A percentile compares a stretch with the other conserved stretches of the same genome.
Evolutionary conservation across 2,329 filamentous ascomycete species (phyloP).

Genomic region (Pseudopithomyces chartarum): DNA sequence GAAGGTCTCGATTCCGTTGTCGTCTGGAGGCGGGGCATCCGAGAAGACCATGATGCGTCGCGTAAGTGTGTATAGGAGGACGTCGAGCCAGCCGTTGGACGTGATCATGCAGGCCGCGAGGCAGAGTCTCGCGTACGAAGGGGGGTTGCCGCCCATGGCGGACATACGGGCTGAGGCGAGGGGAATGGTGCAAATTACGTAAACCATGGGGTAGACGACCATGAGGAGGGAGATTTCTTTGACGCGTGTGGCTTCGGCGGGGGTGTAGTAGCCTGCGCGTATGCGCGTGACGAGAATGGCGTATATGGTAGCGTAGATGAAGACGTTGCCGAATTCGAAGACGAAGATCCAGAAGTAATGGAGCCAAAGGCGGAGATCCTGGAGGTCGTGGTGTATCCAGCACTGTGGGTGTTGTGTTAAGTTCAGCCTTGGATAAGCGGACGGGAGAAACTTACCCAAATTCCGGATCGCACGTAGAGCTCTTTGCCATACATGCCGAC

Average conservation of each 20-base stretch:
- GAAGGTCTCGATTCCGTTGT: constrained; percentile 45
- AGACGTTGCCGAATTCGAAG: constrained; percentile 57
- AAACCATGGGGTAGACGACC: constrained; percentile 71
- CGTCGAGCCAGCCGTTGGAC: constrained; percentile 64
- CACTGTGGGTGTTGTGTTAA: constrained; percentile 49
- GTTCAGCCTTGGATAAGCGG: neutral
- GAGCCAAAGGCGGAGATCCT: constrained; percentile 61
- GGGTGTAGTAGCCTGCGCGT: constrained; percentile 41
- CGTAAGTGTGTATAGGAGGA: constrained; percentile 62
- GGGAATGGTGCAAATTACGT: constrained; percentile 70
- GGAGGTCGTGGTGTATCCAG: constrained; percentile 65
- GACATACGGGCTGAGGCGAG: constrained; percentile 68
- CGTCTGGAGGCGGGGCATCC: constrained; percentile 49
- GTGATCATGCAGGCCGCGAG: constrained; percentile 62
- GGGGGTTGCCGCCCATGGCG: constrained; percentile 60
- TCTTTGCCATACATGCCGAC: constrained; percentile 50
- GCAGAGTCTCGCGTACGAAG: constrained; percentile 54
- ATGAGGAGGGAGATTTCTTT: constrained; percentile 59
- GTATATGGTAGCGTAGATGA: constrained; percentile 55
- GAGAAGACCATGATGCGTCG: constrained; percentile 60
- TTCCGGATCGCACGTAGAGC: constrained; percentile 67
- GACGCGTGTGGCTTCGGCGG: constrained; percentile 40
- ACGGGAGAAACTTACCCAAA: constrained; percentile 53
- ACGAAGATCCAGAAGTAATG: constrained; percentile 71
- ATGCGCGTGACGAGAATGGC: constrained; percentile 47